Evolutionary conservation across 208 protist species (phyloP).

Genomic region (Blastocrithidia nonstop): DNA sequence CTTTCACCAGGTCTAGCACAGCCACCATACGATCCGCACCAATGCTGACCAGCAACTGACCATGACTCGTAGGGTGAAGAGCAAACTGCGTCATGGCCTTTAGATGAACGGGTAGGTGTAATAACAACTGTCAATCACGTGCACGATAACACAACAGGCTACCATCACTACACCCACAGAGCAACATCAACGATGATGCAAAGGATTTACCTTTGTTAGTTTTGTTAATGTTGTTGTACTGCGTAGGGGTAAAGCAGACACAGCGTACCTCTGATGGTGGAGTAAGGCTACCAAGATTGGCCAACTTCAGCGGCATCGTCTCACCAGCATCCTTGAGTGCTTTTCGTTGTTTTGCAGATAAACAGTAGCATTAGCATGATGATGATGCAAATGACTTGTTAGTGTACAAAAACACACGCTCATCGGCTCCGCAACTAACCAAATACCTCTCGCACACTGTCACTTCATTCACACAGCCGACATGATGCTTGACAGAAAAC

Average conservation of each 20-base stretch:
- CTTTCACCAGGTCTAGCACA: conserved; percentile 38
- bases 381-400: conserved; percentile 20
- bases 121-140: conserved; percentile 33
- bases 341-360: neutral
- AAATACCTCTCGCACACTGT: conserved; percentile 28
- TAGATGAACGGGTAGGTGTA: conserved; percentile 36
- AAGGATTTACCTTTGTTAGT: neutral
- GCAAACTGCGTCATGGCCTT: conserved; percentile 20
- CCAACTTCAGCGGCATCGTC: conserved; percentile 20
- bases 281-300: conserved; percentile 44
- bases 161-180: conserved; percentile 44
- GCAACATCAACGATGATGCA: conserved; percentile 23
- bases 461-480: conserved; percentile 25
- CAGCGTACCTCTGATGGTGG: conserved; percentile 33
- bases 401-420: conserved; percentile 63
- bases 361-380: neutral
- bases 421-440: conserved; percentile 46
- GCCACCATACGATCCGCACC: conserved; percentile 39
- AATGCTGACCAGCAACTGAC: conserved; percentile 30
- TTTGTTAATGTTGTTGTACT: neutral
- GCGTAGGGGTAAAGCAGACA: conserved; percentile 14
- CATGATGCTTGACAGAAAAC: conserved; percentile 62
- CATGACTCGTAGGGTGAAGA: conserved; percentile 32
- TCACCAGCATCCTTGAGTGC: neutral
- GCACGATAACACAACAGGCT: conserved; percentile 46